Conservation (phyloP, 345 rosid species). For the Corymbia maculata region DNA sequence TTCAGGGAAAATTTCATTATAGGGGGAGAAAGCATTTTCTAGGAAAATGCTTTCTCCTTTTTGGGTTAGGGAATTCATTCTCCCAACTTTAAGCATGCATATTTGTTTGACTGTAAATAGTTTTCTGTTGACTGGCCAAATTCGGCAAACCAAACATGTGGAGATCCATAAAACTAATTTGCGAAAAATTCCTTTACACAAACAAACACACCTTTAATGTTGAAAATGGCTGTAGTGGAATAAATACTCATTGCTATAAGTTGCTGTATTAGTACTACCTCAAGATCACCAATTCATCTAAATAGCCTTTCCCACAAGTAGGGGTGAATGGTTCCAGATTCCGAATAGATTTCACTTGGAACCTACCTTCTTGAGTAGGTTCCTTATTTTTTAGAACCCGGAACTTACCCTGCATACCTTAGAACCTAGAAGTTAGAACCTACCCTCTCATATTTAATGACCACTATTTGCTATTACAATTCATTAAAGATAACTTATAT, state of each 20-base stretch:
- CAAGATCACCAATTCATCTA: not conserved
- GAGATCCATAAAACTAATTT: not conserved
- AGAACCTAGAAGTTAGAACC: no score
- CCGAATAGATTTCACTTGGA: no score
- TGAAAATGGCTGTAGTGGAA: not conserved
- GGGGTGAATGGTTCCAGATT: no score
- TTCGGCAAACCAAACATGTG: not conserved
- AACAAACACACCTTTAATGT: not conserved
- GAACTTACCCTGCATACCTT: no score
- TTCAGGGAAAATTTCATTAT: not conserved
- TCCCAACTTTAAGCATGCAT: not conserved
- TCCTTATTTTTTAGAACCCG: no score
- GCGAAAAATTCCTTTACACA: not conserved
- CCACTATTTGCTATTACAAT: no score
- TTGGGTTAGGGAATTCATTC: not conserved
- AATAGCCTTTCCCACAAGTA: not conserved
- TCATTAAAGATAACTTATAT: no score
- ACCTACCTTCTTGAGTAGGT: no score
- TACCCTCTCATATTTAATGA: no score
- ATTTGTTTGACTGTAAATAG: not conserved
- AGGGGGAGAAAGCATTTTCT: not conserved
- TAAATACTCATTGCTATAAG: not conserved
- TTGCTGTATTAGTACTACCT: not conserved
- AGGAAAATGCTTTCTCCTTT: not conserved
- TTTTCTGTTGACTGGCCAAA: not conserved